These are phyloP conservation scores for Tolypocladium inflatum DNA, from an alignment of 2,329 filamentous ascomycete species.

Conservation along the genomic window DNA sequence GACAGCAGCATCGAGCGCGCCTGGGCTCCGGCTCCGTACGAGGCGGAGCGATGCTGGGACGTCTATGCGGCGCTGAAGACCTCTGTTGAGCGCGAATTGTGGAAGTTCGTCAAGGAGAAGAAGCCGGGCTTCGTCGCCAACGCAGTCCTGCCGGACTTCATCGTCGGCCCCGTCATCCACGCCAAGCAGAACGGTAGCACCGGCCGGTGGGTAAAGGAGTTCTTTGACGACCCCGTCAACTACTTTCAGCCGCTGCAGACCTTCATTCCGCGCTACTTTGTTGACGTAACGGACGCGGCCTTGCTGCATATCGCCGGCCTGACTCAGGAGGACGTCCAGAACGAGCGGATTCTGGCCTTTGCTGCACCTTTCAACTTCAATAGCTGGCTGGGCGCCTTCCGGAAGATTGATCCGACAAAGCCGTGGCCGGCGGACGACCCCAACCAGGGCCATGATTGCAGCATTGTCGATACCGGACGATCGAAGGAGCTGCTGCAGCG, in stretches of 20 bases:
- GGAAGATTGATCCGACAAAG: not conserved
- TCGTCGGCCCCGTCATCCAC: not conserved
- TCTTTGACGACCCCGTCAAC: not conserved
- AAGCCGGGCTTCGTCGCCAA: constrained; percentile 16
- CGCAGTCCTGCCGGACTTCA: constrained; percentile 13
- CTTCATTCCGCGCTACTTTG: constrained; percentile 4
- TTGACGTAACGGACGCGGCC: constrained; percentile 13
- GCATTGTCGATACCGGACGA: not conserved
- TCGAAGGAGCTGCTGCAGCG: not conserved
- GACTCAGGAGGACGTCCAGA: constrained; percentile 10
- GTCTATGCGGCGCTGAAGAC: constrained; percentile 27
- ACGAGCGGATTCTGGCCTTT: constrained; percentile 15
- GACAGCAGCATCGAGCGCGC: constrained; percentile 18
- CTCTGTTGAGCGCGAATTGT: constrained; percentile 21
- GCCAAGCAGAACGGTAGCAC: not conserved
- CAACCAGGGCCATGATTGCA: not conserved
- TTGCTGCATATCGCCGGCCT: constrained; percentile 15
- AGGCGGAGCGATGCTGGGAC: not conserved
- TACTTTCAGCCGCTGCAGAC: not conserved
- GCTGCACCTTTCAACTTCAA: constrained; percentile 9
- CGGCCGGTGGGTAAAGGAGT: not conserved
- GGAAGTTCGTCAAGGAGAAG: constrained; percentile 24
- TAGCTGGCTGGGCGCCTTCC: constrained; percentile 1
- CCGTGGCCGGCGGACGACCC: too few relatives aligned
- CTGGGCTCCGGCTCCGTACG: constrained; percentile 21